Evolutionary conservation across 2,329 filamentous ascomycete genomes (phyloP), one percentile per base, ranked within the genome.

Genomic region (Ascochyta fabae): DNA sequence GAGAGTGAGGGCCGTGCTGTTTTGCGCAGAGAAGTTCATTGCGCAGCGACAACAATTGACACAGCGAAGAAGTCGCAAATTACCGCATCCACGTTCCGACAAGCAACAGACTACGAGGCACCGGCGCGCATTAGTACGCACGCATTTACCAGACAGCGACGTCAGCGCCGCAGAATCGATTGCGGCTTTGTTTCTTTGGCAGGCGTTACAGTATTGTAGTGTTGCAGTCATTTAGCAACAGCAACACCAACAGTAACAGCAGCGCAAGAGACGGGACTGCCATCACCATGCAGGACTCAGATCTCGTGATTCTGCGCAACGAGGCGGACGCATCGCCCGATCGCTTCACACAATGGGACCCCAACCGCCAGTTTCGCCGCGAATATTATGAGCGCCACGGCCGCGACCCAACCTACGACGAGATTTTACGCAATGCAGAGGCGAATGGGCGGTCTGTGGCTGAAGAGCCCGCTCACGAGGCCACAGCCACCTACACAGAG

Each of bases 311-410:
- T 5, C 56, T 74, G 27, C 64, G 69, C 48, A 68, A 62, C 31
- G 64, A 72, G 52, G 69, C 67, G 15, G 38, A 68, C 41, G 72
- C 72, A 3, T 65, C 65, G 27, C 70, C 69, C 1, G 46, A 57
- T 33, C 46, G 65, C 38, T 75, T 66, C 42, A 27, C 54, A n/a
- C 45, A 64, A 52, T 75, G 72, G 72, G 70, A 74, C 35, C 56
- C 62, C n/a, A 48, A 70, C 7, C 38, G 54, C 16, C 61, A 69
- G 35, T 70, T 74, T 22, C 61, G 64, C 34, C 50, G 59, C 46
- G 47, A 70, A 36, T 72, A 73, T 53, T 49, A 57, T 19, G 52
- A 66, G 31, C 50, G 53, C 36, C 67, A 68, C n/a, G 44, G 52
- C 23, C 55, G 61, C 42, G 60, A 73, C 22, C 59, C 63, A 3